Evolutionary conservation across 225 moss, liverwort and hornwort species (phyloP).

Genomic region (Polytrichum formosum): DNA sequence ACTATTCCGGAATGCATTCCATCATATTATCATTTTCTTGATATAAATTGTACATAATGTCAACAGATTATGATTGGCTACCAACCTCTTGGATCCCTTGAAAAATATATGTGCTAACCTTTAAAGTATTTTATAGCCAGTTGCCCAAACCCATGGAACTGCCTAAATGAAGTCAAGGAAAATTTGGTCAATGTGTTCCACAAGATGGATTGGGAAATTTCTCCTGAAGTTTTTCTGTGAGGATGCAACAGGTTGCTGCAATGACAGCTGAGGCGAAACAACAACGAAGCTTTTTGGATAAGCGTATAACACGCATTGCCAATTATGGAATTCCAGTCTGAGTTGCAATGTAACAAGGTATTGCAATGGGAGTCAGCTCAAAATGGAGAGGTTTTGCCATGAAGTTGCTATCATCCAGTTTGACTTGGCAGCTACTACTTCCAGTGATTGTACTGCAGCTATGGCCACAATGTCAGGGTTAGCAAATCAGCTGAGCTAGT

Average conservation of each 20-base stretch:
- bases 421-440: background rate
- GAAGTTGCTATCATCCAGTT: background rate
- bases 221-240: background rate
- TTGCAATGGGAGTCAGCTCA: background rate
- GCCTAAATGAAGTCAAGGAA: background rate
- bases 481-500: constrained; percentile 3
- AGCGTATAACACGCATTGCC: constrained; percentile 45
- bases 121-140: no score
- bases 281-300: constrained; percentile 44
- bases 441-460: background rate
- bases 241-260: constrained; percentile 37
- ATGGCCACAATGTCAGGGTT: background rate
- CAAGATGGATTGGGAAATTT: background rate
- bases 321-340: constrained; percentile 53
- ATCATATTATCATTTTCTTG: no score
- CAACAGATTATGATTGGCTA: no score
- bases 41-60: no score
- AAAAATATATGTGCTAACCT: no score
- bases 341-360: constrained; percentile 7
- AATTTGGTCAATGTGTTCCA: background rate
- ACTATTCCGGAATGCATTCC: no score
- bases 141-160: background rate
- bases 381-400: background rate
- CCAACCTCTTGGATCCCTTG: no score
- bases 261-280: constrained; percentile 58